These are phyloP conservation scores for Stephanodiscus minutulus DNA, from an alignment of 108 stramenopile species.

Conservation along the genomic window DNA sequence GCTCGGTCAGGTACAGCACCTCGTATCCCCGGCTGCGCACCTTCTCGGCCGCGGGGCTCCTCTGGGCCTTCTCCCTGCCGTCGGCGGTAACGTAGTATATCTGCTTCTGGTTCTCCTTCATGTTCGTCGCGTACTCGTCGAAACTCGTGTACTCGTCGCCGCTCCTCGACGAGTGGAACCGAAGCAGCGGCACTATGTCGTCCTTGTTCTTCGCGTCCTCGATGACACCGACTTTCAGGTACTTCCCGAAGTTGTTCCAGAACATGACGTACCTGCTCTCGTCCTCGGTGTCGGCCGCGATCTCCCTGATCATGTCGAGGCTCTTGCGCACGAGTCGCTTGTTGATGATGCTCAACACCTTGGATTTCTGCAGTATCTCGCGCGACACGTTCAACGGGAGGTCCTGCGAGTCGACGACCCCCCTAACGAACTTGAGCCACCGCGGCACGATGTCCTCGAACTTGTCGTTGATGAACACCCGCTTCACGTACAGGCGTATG, in stretches of 20 bases:
- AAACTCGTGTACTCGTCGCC: conserved; percentile 85
- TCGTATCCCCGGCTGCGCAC: conserved; percentile 87
- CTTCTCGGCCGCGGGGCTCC: conserved; percentile 94
- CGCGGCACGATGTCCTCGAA: conserved; percentile 97
- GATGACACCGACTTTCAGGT: conserved; percentile 94
- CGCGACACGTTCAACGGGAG: conserved; percentile 96
- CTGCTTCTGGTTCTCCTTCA: conserved; percentile 92
- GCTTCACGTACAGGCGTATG: conserved; percentile 97
- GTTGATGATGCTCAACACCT: conserved; percentile 95
- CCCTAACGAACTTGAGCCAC: conserved; percentile 96
- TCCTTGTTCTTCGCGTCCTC: conserved; percentile 91
- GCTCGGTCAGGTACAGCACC: conserved; percentile 92
- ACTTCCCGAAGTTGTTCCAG: conserved; percentile 98
- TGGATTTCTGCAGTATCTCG: conserved; percentile 97
- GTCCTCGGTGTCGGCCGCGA: conserved; percentile 79
- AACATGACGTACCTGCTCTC: conserved; percentile 76
- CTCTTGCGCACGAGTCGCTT: conserved; percentile 97
- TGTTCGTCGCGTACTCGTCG: conserved; percentile 86
- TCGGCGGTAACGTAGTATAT: conserved; percentile 98
- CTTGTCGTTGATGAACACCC: conserved; percentile 99
- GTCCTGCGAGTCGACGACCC: conserved; percentile 96
- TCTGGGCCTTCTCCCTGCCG: conserved; percentile 73
- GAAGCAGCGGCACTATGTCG: conserved; percentile 83
- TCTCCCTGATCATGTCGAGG: conserved; percentile 91
- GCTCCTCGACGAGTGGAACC: conserved; percentile 86